Evolutionary conservation across 345 rosid species (phyloP).

Genomic region (Salix caprea): DNA sequence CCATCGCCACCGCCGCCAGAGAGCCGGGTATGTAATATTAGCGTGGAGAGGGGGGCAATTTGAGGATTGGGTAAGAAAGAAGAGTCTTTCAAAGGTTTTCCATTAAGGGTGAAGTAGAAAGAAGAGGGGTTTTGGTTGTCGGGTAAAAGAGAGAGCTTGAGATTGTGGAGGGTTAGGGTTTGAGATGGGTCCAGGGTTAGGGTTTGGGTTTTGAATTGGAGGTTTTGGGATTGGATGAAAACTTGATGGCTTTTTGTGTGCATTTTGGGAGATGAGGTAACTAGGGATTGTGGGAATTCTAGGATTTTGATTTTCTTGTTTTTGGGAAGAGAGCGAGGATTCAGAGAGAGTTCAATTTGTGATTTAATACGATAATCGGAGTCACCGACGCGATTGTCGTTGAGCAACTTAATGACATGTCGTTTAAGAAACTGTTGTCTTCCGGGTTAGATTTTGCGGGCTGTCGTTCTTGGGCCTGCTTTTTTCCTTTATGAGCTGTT

Average conservation of each 20-base stretch:
- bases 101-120: constrained; percentile 55
- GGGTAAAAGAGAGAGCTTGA: constrained; percentile 43
- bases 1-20: constrained; percentile 97
- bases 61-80: constrained; percentile 36
- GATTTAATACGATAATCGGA: background rate
- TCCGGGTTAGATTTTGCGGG: background rate
- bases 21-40: constrained; percentile 49
- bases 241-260: constrained; percentile 16
- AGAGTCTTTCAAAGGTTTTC: constrained; percentile 48
- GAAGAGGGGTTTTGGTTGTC: constrained; percentile 24
- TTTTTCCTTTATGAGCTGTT: background rate
- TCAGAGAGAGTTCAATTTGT: background rate
- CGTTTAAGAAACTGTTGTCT: background rate
- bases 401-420: background rate
- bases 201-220: constrained; percentile 20
- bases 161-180: constrained; percentile 36
- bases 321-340: background rate
- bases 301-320: background rate
- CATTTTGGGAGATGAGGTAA: background rate
- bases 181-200: constrained; percentile 41
- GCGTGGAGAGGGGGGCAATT: constrained; percentile 54
- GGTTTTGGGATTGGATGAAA: constrained; percentile 43
- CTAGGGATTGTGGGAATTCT: background rate
- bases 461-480: background rate
- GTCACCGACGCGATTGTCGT: background rate